Conservation (phyloP, 2,329 filamentous ascomycete species). For the Paraconiothyrium brasiliense region DNA sequence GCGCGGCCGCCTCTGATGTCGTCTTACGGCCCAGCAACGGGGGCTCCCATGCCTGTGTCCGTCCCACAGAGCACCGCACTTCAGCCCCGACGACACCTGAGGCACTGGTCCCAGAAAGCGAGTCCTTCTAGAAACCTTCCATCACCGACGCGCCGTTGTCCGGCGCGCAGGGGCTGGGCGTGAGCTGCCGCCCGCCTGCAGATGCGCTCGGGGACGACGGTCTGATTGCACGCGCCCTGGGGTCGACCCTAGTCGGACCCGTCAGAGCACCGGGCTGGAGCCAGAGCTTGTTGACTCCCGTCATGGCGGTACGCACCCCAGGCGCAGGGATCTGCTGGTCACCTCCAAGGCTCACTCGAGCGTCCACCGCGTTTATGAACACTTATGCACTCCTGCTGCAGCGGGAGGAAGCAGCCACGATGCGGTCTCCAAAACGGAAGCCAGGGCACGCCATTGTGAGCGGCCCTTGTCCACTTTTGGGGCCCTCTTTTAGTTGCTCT, state of each 20-base stretch:
- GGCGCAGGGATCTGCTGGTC: slow-evolving; percentile 39
- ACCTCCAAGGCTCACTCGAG: slow-evolving; percentile 46
- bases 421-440: slow-evolving; percentile 37
- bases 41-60: slow-evolving; percentile 15
- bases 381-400: slow-evolving; percentile 45
- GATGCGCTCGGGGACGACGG: slow-evolving; percentile 27
- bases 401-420: slow-evolving; percentile 32
- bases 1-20: slow-evolving; percentile 37
- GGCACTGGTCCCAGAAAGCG: slow-evolving; percentile 11
- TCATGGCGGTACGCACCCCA: slow-evolving; percentile 34
- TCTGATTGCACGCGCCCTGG: slow-evolving; percentile 31
- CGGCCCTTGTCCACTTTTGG: slow-evolving; percentile 31
- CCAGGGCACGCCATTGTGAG: slow-evolving; percentile 38
- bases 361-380: slow-evolving; percentile 46
- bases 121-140: slow-evolving; percentile 27
- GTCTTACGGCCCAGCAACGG: slow-evolving; percentile 31
- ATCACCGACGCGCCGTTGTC: slow-evolving; percentile 25
- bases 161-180: slow-evolving; percentile 22
- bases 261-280: slow-evolving; percentile 37
- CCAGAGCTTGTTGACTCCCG: slow-evolving; percentile 39
- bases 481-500: slow-evolving; percentile 26
- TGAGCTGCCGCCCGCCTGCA: slow-evolving; percentile 26
- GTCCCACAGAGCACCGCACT: slow-evolving; percentile 10
- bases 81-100: slow-evolving; percentile 18
- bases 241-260: slow-evolving; percentile 35